Percentiles rank a stretch among this genome's conserved stretches.
Conservation (phyloP, 176 grass and related monocot species). For the Bonia amplexicaulis region DNA sequence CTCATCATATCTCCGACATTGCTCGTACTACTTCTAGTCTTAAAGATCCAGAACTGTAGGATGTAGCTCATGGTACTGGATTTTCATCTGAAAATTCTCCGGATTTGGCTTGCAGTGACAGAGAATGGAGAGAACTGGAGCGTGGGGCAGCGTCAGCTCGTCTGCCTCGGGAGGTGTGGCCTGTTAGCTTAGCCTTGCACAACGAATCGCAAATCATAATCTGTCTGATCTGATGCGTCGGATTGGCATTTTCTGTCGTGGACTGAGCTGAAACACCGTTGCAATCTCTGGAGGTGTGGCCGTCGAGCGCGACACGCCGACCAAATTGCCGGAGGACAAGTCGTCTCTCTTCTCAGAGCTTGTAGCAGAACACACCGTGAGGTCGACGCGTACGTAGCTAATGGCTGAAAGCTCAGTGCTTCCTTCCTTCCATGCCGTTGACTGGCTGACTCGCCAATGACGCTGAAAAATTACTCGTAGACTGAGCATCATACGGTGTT, state of each 20-base stretch:
- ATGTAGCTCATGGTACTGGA: not conserved
- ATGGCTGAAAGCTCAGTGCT: not conserved
- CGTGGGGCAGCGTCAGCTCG: constrained; percentile 59
- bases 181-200: not conserved
- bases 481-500: no score
- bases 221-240: not conserved
- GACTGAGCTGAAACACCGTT: not conserved
- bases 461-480: no score
- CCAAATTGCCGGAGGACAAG: constrained; percentile 52
- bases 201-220: not conserved
- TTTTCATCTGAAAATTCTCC: not conserved
- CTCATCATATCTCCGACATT: no score
- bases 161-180: constrained; percentile 62
- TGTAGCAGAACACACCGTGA: constrained; percentile 60
- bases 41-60: no score
- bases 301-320: constrained; percentile 60
- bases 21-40: no score
- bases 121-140: constrained; percentile 75
- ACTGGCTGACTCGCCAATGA: not conserved
- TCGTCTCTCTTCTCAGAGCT: constrained; percentile 78
- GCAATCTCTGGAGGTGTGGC: constrained; percentile 40
- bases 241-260: not conserved
- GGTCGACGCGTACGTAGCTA: constrained; percentile 42
- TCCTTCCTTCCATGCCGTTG: not conserved
- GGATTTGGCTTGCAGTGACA: constrained; percentile 37